A percentile compares a stretch with the other conserved stretches of the same genome.
Evolutionary conservation across 352 stramenopile species (phyloP).

Genomic region (Thraustochytrium striatum): DNA sequence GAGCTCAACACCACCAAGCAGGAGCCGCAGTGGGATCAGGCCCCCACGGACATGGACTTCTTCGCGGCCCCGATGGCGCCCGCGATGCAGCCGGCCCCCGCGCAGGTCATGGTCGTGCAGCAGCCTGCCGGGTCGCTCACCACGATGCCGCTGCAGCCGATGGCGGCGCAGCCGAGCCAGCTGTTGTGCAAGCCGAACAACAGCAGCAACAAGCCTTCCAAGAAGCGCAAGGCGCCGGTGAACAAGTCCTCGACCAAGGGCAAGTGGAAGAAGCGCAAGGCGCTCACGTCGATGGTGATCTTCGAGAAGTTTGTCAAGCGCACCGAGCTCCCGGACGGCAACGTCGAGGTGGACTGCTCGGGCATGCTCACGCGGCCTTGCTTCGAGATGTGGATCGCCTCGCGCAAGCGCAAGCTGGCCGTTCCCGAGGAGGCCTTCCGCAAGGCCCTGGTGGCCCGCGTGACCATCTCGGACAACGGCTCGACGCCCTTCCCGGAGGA

Average conservation of each 20-base stretch:
- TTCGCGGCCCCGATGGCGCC: neutral
- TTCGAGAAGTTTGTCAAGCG: constrained; percentile 17
- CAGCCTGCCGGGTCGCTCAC: neutral
- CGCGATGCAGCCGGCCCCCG: neutral
- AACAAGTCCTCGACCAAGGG: too few relatives aligned
- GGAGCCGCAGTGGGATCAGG: neutral
- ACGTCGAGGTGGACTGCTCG: neutral
- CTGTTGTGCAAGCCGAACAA: too few relatives aligned
- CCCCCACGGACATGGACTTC: neutral
- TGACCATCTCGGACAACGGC: neutral
- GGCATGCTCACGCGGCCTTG: neutral
- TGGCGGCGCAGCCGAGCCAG: too few relatives aligned
- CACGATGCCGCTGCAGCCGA: neutral
- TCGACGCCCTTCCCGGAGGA: neutral
- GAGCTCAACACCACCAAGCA: neutral
- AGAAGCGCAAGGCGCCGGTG: too few relatives aligned
- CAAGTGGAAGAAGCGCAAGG: too few relatives aligned
- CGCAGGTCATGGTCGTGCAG: neutral
- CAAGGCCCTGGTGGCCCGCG: neutral
- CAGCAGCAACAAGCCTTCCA: too few relatives aligned
- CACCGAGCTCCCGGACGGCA: neutral
- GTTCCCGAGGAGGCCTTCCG: constrained; percentile 5
- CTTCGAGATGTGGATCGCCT: constrained; percentile 1
- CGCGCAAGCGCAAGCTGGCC: neutral
- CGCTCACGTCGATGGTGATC: neutral